Base-by-base conservation (phyloP, 2,329 filamentous ascomycete genomes). In the Cryphonectria nitschkei region DNA sequence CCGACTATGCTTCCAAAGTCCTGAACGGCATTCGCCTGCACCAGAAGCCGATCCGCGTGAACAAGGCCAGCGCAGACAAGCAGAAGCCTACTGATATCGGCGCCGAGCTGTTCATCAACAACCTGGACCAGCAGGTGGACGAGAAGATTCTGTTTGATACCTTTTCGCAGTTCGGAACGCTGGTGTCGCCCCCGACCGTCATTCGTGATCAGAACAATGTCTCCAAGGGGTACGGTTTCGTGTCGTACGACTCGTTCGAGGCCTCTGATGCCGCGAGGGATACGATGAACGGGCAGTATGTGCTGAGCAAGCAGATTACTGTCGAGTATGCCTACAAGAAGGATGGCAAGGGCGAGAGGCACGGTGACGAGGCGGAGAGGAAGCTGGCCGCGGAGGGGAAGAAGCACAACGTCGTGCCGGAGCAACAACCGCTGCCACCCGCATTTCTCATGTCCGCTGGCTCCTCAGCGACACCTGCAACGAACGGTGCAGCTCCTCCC, bases 291-390 rank as follows among this genome's bases (percentile, higher is more conserved):
- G 94, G 94, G 67, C 95, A 98, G 83, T 98, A 96, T 81, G 89
- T 99, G 72, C 95, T 97, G 86, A 97, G 96, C 85, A 97, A 97
- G 84, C 93, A 97, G 81, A 92, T 98, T 76, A 93, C 92, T 2
- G 96, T 99, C 61, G 95, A 98, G 82, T 99, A 98, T 81, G 96
- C 96, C 54, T 98, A 97, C 88, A 99, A 99, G 87, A 98, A 98
- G 83, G 96, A 99, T 78, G 96, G 96, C 75, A 97, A 97, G 83
- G 95, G 95, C 76, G 95, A 98, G 83, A 87, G 96, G 71, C 96
- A 99, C 79, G 96, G 96, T 76, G 96, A 99, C 80, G 89, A 94
- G 76, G 96, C 96, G 41, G 96, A 99, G 83, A 88, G 96, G 78
- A 92, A 94, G 84, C 88, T 99, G 63, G 96, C 96, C 41, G 91